phyloP scores from a whole-genome alignment of 1,139 yeast genomes.

The Pneumocystis wakefieldiae region DNA sequence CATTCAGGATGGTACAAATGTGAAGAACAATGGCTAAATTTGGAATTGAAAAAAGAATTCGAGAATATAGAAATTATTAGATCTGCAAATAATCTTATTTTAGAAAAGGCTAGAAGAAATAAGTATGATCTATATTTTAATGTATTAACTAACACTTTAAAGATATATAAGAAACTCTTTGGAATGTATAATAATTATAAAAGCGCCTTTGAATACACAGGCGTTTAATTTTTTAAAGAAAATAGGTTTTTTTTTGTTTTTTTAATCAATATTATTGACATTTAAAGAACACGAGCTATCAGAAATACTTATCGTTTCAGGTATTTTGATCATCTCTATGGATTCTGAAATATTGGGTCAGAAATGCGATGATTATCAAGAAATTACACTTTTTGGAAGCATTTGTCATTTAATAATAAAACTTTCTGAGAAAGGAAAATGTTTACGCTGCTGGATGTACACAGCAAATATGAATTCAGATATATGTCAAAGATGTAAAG shows the following conservation, averaged over 20 bases:
- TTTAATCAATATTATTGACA: not conserved
- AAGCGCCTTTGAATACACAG: not conserved
- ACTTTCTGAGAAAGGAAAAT: constrained; percentile 40
- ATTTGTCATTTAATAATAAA: constrained; percentile 28
- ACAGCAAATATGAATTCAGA: constrained; percentile 37
- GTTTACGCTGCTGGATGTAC: constrained; percentile 91
- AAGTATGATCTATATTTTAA: constrained; percentile 44
- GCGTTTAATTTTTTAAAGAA: not conserved
- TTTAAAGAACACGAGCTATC: constrained; percentile 17
- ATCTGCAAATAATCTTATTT: constrained; percentile 20
- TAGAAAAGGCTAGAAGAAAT: constrained; percentile 35
- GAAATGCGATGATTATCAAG: constrained; percentile 22
- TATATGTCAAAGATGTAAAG: constrained; percentile 57
- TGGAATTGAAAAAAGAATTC: constrained; percentile 23
- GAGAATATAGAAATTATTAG: constrained; percentile 33
- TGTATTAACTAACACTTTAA: constrained; percentile 33
- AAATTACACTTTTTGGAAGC: constrained; percentile 21
- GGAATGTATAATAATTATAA: constrained; percentile 16
- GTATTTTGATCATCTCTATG: constrained; percentile 29
- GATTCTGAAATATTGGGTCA: constrained; percentile 6
- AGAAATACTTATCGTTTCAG: constrained; percentile 57
- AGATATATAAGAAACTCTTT: constrained; percentile 20
- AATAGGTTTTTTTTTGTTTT: not conserved
- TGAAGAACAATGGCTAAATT: constrained; percentile 29
- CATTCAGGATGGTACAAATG: constrained; percentile 27